Evolutionary conservation across 805 yeast genomes (phyloP).

Genomic region (Candida palmyrensis): DNA sequence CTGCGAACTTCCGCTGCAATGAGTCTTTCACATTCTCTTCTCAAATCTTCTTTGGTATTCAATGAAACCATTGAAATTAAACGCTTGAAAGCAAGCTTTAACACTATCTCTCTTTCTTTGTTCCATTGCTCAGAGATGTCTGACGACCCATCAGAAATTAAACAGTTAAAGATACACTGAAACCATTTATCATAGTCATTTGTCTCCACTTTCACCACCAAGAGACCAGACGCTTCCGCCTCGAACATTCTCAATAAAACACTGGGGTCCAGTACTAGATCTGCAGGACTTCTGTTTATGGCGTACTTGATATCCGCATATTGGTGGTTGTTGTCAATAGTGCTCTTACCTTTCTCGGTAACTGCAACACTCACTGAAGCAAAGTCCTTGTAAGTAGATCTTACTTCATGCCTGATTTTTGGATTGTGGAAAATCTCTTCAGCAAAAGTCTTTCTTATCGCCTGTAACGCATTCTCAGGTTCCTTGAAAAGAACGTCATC

Average conservation of each 20-base stretch:
- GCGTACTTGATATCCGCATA: slow-evolving; percentile 92
- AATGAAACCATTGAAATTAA: slow-evolving; percentile 62
- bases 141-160: slow-evolving; percentile 74
- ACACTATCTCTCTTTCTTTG: slow-evolving; percentile 59
- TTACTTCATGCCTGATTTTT: slow-evolving; percentile 64
- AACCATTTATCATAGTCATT: slow-evolving; percentile 40
- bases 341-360: slow-evolving; percentile 67
- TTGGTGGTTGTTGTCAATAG: slow-evolving; percentile 74
- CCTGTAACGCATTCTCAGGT: slow-evolving; percentile 58
- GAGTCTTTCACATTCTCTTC: slow-evolving; percentile 68
- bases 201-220: slow-evolving; percentile 57
- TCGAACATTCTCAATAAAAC: slow-evolving; percentile 82
- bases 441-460: slow-evolving; percentile 69
- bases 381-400: slow-evolving; percentile 56
- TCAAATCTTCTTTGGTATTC: slow-evolving; percentile 77
- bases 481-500: slow-evolving; percentile 51
- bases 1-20: slow-evolving; percentile 68
- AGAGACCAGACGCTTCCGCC: slow-evolving; percentile 78
- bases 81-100: slow-evolving; percentile 62
- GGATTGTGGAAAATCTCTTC: slow-evolving; percentile 82
- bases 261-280: slow-evolving; percentile 72
- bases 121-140: slow-evolving; percentile 81
- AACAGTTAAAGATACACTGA: slow-evolving; percentile 38
- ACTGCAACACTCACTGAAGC: slow-evolving; percentile 69
- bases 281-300: slow-evolving; percentile 70